A percentile compares a stretch with the other conserved stretches of the same genome.
Evolutionary conservation across 2,329 filamentous ascomycete species (phyloP).

Genomic region (Paraphoma sp.): DNA sequence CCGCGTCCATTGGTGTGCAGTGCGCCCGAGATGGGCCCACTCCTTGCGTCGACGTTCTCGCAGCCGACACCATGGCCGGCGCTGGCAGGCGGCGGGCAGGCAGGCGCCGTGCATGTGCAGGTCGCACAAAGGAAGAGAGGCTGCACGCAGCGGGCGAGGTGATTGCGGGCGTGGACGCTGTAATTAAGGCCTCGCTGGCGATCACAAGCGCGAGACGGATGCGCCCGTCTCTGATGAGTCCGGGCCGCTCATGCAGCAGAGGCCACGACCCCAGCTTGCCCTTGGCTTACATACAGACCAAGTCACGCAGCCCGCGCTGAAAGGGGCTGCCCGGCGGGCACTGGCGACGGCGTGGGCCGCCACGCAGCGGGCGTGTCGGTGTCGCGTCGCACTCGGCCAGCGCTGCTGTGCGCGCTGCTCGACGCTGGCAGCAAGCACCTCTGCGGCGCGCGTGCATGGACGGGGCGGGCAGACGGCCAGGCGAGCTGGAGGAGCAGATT

Average conservation of each 20-base stretch:
- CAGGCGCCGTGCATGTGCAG: not conserved
- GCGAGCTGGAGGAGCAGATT: not conserved
- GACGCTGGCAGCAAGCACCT: too few species aligned
- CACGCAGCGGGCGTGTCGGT: not conserved
- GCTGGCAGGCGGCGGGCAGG: not conserved
- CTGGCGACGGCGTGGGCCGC: not conserved
- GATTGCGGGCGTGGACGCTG: not conserved
- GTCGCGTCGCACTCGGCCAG: not conserved
- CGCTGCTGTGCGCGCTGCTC: not conserved
- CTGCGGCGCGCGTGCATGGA: too few species aligned
- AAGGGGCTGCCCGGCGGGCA: conserved; percentile 1
- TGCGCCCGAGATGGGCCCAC: conserved; percentile 27
- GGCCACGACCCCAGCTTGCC: conserved; percentile 9
- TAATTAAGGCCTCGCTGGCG: conserved; percentile 15
- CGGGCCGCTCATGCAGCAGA: conserved; percentile 20
- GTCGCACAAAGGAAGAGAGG: too few species aligned
- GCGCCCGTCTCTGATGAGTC: conserved; percentile 27
- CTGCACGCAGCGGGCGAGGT: not conserved
- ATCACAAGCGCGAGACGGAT: conserved; percentile 29
- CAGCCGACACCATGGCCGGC: not conserved
- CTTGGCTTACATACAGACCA: not conserved
- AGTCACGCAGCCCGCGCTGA: conserved; percentile 9
- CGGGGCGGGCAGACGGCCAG: too few species aligned
- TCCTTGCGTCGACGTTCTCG: conserved; percentile 5
- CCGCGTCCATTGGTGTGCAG: conserved; percentile 20